Evolutionary conservation across 306 rosid species (phyloP), one percentile per base, ranked within the genome.

Genomic region (Trifolium pratense): DNA sequence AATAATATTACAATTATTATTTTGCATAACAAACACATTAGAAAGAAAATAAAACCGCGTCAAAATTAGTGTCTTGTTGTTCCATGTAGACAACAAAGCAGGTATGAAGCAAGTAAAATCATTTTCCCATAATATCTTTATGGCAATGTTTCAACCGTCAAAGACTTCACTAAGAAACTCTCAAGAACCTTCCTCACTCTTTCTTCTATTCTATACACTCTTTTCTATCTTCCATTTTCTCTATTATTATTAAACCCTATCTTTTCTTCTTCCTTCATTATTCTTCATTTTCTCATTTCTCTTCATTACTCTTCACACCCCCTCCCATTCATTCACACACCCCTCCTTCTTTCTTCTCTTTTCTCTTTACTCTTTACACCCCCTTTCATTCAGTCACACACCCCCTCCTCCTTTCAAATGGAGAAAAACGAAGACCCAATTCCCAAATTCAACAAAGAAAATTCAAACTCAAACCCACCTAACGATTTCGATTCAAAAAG

Each of bases 181-280:
- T 31, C 18, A 73, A 29, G 82, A 79, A 79, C 75, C 79, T 79
- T 73, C 79, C 79, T 58, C 65, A 46, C 55, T 25, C 75, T 42
- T 46, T 53, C 52, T 70, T 37, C 29, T 7, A n/a, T n/a, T n/a
- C n/a, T n/a, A n/a, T n/a, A 0, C 3, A 11, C n/a, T n/a, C n/a
- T 31, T 32, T 16, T 51, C 23, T 5, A 34, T 70, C 42, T 8
- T 7, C 21, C 57, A 48, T 10, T 26, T 29, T 29, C 32, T 29
- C 49, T 45, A 15, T 40, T 40, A 65, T 53, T n/a, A n/a, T 65
- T 4, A 69, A 37, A 13, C 36, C 36, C 39, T 17, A 14, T 56
- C 20, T 59, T 0, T 39, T 2, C 31, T 29, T 2, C 9, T 21
- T 20, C n/a, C 7, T 31, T 32, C 9, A 21, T 18, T 55, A 42